Evolutionary conservation across 2,329 filamentous ascomycete species (phyloP).

Genomic region (Scedosporium boydii): DNA sequence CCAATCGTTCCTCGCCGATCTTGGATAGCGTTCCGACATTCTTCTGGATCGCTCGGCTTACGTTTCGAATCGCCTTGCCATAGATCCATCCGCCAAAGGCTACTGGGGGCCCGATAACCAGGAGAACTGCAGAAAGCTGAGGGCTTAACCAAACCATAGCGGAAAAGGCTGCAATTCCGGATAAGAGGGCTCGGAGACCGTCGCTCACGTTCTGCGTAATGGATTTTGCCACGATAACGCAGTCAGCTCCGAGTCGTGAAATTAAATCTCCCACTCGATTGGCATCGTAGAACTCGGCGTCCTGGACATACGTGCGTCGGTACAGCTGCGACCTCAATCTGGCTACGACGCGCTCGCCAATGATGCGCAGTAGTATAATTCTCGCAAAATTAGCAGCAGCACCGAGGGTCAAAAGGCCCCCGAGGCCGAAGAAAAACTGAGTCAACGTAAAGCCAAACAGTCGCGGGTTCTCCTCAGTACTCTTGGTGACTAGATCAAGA

Average conservation of each 20-base stretch:
- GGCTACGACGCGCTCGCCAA: conserved; percentile 90
- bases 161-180: conserved; percentile 77
- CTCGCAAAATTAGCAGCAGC: conserved; percentile 88
- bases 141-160: conserved; percentile 96
- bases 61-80: conserved; percentile 75
- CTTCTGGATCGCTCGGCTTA: conserved; percentile 88
- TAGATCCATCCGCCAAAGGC: conserved; percentile 88
- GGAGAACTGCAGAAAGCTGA: conserved; percentile 77
- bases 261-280: conserved; percentile 95
- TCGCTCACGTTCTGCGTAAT: conserved; percentile 97
- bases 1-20: conserved; percentile 94
- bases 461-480: conserved; percentile 52
- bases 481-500: conserved; percentile 78
- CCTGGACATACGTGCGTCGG: conserved; percentile 86
- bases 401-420: conserved; percentile 66
- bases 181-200: conserved; percentile 83
- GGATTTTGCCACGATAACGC: conserved; percentile 95
- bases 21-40: conserved; percentile 89
- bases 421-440: conserved; percentile 82
- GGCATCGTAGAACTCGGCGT: conserved; percentile 97
- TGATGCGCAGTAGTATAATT: conserved; percentile 85
- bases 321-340: conserved; percentile 84
- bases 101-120: conserved; percentile 82
- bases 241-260: conserved; percentile 89
- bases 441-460: conserved; percentile 77